Evolutionary conservation across 805 yeast species (phyloP).

Genomic region (Debaryomyces hansenii): DNA sequence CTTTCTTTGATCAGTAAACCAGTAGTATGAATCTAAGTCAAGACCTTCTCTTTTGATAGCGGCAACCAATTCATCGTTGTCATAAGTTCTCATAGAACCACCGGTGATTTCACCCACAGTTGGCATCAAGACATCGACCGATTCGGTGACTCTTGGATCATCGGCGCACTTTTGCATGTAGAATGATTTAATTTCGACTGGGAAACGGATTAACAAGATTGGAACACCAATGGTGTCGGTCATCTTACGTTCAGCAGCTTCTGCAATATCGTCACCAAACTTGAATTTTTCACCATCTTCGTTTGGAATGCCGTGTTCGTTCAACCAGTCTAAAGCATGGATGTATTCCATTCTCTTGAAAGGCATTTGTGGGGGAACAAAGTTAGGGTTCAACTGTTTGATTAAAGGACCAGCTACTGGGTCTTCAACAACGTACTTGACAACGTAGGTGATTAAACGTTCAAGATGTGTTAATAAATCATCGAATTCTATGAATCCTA

Average conservation of each 20-base stretch:
- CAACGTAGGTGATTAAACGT: conserved; percentile 64
- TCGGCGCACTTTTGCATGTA: conserved; percentile 93
- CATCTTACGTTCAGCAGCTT: conserved; percentile 99
- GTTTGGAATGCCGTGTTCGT: conserved; percentile 90
- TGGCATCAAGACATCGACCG: conserved; percentile 98
- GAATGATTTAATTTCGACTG: conserved; percentile 94
- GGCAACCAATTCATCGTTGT: conserved; percentile 76
- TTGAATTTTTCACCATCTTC: conserved; percentile 92
- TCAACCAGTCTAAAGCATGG: conserved; percentile 93
- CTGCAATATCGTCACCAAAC: conserved; percentile 99
- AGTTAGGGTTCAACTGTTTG: conserved; percentile 89
- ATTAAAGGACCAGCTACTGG: conserved; percentile 90
- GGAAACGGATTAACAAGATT: conserved; percentile 89
- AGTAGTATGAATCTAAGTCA: conserved; percentile 80
- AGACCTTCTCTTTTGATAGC: conserved; percentile 94
- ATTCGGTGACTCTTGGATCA: conserved; percentile 94
- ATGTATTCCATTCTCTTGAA: conserved; percentile 90
- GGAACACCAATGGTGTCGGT: conserved; percentile 93
- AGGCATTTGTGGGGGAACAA: conserved; percentile 79
- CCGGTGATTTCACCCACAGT: conserved; percentile 99
- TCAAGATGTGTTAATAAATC: conserved; percentile 87
- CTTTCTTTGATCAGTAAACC: conserved; percentile 94
- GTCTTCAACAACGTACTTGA: conserved; percentile 79
- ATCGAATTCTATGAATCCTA: conserved; percentile 83
- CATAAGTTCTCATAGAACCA: conserved; percentile 96